Percentiles rank a stretch among this genome's conserved stretches.
phyloP scores from a whole-genome alignment of 805 yeast genomes.

The Saturnispora sekii region DNA sequence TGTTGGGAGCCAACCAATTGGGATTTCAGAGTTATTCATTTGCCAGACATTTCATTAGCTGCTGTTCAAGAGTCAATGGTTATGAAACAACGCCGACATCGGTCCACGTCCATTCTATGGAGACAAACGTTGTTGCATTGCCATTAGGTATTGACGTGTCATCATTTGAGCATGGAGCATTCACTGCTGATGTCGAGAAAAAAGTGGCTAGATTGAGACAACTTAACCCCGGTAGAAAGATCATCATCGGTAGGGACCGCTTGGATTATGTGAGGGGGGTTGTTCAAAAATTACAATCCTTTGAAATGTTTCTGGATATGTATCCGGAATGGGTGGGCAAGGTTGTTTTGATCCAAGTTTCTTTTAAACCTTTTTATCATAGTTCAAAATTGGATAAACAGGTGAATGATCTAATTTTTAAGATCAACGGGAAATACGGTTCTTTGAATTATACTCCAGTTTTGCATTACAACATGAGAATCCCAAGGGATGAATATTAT shows the following conservation, averaged over 20 bases:
- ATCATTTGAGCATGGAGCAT: conserved; percentile 56
- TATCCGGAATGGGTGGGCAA: conserved; percentile 82
- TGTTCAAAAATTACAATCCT: conserved; percentile 85
- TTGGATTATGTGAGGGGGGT: conserved; percentile 90
- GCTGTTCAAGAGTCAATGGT: conserved; percentile 83
- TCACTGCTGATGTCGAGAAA: conserved; percentile 39
- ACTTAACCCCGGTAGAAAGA: conserved; percentile 54
- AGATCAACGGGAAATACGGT: conserved; percentile 81
- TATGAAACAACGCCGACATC: conserved; percentile 53
- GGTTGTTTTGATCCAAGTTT: conserved; percentile 85
- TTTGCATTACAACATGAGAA: conserved; percentile 84
- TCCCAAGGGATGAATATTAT: conserved; percentile 79
- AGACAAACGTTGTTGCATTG: conserved; percentile 60
- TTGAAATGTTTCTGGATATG: conserved; percentile 77
- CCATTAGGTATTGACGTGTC: conserved; percentile 87
- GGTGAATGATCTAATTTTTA: conserved; percentile 72
- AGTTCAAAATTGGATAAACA: conserved; percentile 64
- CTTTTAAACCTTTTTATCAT: conserved; percentile 62
- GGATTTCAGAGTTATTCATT: conserved; percentile 83
- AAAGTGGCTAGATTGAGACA: conserved; percentile 58
- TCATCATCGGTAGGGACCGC: conserved; percentile 90
- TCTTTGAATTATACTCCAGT: conserved; percentile 77
- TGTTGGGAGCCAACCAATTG: conserved; percentile 80
- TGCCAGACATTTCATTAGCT: conserved; percentile 82
- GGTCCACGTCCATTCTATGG: conserved; percentile 67